Evolutionary conservation across 495 filamentous ascomycete species (phyloP), one percentile per base, ranked within the genome.

Genomic region (Darksidea phi): DNA sequence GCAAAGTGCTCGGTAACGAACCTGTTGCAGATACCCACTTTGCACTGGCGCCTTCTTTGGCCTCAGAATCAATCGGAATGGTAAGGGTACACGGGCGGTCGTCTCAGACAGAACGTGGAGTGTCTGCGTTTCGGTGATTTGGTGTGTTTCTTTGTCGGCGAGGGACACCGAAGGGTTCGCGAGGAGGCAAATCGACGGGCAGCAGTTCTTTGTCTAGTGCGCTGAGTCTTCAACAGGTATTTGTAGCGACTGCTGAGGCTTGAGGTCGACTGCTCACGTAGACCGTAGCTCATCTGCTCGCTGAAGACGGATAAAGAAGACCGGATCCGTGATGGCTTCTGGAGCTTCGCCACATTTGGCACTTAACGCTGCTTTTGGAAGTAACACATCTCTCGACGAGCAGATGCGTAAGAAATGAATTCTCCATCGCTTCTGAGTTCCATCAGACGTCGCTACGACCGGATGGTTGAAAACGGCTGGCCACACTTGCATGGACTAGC

Each of bases 281-380:
- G 38, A 46, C 26, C 23, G 46, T 42, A 61, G 59, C 37, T 24
- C 47, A 66, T 34, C 50, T 53, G 47, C 46, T 57, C 46, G 68
- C 66, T 64, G 66, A 68, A 68, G 66, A 71, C 68, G 66, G 68
- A 71, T 59, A 66, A 63, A 62, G 61, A 55, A 54, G 48, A 56
- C 66, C 66, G 68, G 62, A 71, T 68, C 48, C 56, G 68, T 68
- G 54, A 57, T 63, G 55, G 50, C 38, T 49, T 71, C 51, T 46
- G 57, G 48, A 46, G 59, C 50, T 59, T 53, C 62, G 61, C 59
- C 56, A 66, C 62, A 59, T 67, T 38, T 28, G 68, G 54, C 38
- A 42, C 20, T 26, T 18, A 54, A 47, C 55, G 59, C 66, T 61
- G 66, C 54, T 68, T 68, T 64, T 55, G 62, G 66, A 61, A 11